A percentile compares a stretch with the other conserved stretches of the same genome.
These are phyloP conservation scores for Hippophae gyantsensis DNA, from an alignment of 306 rosid species.

Conservation along the genomic window DNA sequence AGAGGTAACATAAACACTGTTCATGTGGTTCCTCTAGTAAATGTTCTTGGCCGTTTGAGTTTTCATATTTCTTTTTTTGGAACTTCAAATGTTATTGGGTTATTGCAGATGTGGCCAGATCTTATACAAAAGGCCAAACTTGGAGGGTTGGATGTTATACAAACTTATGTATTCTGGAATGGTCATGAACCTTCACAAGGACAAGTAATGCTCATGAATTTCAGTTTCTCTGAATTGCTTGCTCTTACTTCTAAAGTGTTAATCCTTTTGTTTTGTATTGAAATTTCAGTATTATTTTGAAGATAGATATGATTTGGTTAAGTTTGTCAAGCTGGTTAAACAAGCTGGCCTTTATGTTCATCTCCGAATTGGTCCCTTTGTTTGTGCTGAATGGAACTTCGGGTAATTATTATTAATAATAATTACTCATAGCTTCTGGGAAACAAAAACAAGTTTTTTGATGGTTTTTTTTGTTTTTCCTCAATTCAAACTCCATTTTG, in stretches of 20 bases:
- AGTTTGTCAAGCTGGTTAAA: slow-evolving; percentile 76
- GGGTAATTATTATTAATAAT: slow-evolving; percentile 41
- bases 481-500: neutral
- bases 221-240: neutral
- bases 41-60: neutral
- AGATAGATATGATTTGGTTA: slow-evolving; percentile 78
- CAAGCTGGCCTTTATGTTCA: slow-evolving; percentile 86
- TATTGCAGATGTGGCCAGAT: slow-evolving; percentile 81
- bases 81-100: slow-evolving; percentile 5
- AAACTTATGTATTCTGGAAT: slow-evolving; percentile 96
- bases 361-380: slow-evolving; percentile 91
- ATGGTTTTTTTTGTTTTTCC: neutral
- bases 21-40: slow-evolving; percentile 3
- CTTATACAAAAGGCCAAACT: slow-evolving; percentile 90
- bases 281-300: slow-evolving; percentile 69
- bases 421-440: too few species aligned
- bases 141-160: slow-evolving; percentile 88
- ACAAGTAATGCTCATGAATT: slow-evolving; percentile 36
- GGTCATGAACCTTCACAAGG: slow-evolving; percentile 93
- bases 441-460: neutral
- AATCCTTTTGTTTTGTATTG: neutral
- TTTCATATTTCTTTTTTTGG: neutral
- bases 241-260: neutral
- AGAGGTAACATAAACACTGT: slow-evolving; percentile 31
- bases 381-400: slow-evolving; percentile 95